These are phyloP conservation scores for Cryptococcus depauperatus DNA, from an alignment of 1,284 basidiomycete species.

Conservation along the genomic window DNA sequence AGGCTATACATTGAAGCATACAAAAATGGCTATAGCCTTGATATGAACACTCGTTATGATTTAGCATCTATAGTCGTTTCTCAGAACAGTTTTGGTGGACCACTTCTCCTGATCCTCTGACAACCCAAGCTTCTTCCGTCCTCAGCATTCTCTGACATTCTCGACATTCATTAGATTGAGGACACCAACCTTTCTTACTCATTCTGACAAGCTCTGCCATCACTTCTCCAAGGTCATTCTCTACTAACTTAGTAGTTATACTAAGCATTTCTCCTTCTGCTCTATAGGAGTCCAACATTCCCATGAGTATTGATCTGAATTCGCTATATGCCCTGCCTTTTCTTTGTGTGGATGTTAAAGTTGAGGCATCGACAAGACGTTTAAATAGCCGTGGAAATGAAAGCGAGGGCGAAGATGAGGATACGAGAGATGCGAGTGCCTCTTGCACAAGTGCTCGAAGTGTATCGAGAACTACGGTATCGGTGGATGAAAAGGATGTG, in stretches of 20 bases:
- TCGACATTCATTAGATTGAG: slow-evolving; percentile 1
- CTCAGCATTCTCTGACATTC: background rate
- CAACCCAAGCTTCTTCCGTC: slow-evolving; percentile 1
- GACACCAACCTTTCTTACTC: slow-evolving; percentile 43
- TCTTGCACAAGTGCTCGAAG: slow-evolving; percentile 71
- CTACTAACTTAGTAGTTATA: slow-evolving; percentile 75
- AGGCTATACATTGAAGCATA: no score
- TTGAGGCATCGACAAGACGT: slow-evolving; percentile 60
- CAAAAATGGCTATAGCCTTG: no score
- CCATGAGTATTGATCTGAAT: slow-evolving; percentile 78
- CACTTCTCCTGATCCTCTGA: slow-evolving; percentile 3
- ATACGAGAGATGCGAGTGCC: slow-evolving; percentile 75
- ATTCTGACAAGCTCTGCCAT: slow-evolving; percentile 49
- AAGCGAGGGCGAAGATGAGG: slow-evolving; percentile 69
- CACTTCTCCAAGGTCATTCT: slow-evolving; percentile 71
- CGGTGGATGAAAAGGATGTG: slow-evolving; percentile 1
- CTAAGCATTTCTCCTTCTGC: slow-evolving; percentile 83
- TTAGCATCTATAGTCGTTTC: no score
- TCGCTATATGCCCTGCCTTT: slow-evolving; percentile 65
- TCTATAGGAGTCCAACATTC: slow-evolving; percentile 90
- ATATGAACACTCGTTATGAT: no score
- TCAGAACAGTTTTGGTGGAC: no score
- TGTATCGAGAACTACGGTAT: slow-evolving; percentile 44
- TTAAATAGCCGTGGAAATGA: slow-evolving; percentile 90
- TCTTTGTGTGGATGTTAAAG: slow-evolving; percentile 26